phyloP scores from a whole-genome alignment of 805 yeast species.

The Torulaspora franciscae region DNA sequence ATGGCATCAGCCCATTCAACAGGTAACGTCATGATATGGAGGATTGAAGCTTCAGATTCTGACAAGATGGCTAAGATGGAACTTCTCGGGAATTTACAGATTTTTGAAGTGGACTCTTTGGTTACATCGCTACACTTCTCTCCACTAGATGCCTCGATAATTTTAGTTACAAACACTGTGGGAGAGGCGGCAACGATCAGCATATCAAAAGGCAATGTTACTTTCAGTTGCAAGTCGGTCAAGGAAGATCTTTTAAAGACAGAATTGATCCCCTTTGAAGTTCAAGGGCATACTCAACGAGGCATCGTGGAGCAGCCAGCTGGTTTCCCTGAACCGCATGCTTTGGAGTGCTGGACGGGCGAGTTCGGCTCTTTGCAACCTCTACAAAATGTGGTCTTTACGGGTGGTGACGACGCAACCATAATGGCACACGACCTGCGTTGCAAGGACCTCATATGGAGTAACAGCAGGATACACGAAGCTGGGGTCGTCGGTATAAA shows the following conservation, averaged over 20 bases:
- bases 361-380: conserved; percentile 57
- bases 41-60: conserved; percentile 17
- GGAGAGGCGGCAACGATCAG: conserved; percentile 49
- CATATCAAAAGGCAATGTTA: conserved; percentile 11
- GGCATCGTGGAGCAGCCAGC: conserved; percentile 9
- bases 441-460: conserved; percentile 31
- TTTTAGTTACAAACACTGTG: conserved; percentile 60
- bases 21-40: conserved; percentile 70
- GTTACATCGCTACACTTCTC: conserved; percentile 64
- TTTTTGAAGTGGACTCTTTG: conserved; percentile 47
- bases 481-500: conserved; percentile 90
- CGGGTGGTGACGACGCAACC: conserved; percentile 88
- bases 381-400: conserved; percentile 54
- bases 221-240: conserved; percentile 1
- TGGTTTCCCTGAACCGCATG: conserved; percentile 44
- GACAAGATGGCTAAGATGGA: conserved; percentile 11
- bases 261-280: conserved; percentile 9
- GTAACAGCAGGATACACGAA: conserved; percentile 57
- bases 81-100: conserved; percentile 36
- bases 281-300: conserved; percentile 17
- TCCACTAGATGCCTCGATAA: conserved; percentile 35
- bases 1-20: conserved; percentile 73
- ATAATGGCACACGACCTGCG: conserved; percentile 70
- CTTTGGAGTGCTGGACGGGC: conserved; percentile 86
- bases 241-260: conserved; percentile 9